phyloP scores from a whole-genome alignment of 345 rosid species.

The Eucalyptus albens region DNA sequence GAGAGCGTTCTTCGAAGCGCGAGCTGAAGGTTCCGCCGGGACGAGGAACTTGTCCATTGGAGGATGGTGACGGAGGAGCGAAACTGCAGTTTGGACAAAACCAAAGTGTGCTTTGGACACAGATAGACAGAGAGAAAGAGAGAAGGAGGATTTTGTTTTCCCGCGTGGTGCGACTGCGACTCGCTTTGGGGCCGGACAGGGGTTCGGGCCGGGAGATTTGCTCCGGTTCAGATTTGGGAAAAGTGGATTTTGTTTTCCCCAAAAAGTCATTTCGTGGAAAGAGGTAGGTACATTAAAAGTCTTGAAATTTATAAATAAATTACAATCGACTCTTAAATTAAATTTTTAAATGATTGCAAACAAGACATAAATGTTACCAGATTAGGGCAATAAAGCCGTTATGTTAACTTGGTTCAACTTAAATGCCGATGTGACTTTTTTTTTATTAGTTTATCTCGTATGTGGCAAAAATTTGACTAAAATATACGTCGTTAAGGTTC shows the following conservation, averaged over 20 bases:
- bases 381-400: background rate
- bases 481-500: too few relatives aligned
- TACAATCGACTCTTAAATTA: background rate
- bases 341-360: background rate
- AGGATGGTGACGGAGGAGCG: background rate
- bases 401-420: background rate
- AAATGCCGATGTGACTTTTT: background rate
- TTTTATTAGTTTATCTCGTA: too few relatives aligned
- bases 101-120: background rate
- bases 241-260: background rate
- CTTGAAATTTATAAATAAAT: background rate
- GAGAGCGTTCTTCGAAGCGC: background rate
- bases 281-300: background rate
- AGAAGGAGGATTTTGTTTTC: background rate
- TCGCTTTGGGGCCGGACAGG: background rate
- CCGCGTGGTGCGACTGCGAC: background rate
- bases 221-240: background rate
- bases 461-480: too few relatives aligned
- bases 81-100: background rate
- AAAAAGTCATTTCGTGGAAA: fast-evolving
- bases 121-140: background rate
- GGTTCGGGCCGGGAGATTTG: background rate
- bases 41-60: background rate
- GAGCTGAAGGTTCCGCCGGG: background rate
- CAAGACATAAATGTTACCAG: fast-evolving